These are phyloP conservation scores for Effrenium voratum DNA, from an alignment of 73 alveolate genomes.

Conservation along the genomic window DNA sequence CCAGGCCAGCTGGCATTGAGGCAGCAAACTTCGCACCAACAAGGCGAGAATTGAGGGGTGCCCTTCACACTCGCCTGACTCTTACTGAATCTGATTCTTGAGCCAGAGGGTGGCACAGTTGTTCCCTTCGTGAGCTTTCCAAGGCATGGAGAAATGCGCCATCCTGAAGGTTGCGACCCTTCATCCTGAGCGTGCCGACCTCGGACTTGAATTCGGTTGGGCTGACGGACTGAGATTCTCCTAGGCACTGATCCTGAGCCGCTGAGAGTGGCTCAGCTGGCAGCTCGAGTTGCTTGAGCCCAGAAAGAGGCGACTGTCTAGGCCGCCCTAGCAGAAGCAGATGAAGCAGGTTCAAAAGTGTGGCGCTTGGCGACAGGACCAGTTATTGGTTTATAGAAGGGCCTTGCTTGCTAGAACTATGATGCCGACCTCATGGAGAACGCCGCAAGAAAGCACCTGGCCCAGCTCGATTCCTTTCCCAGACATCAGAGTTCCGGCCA, in stretches of 20 bases:
- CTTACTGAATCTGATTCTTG: background rate
- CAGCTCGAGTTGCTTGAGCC: background rate
- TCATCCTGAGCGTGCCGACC: conserved; percentile 38
- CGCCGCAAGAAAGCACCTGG: background rate
- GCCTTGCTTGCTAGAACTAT: conserved; percentile 35
- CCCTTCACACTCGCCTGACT: conserved; percentile 49
- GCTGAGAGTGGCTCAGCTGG: conserved; percentile 46
- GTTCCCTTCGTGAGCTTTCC: background rate
- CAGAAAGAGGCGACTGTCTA: background rate
- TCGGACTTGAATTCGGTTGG: background rate
- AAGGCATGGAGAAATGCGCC: conserved; percentile 92
- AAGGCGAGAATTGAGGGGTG: conserved; percentile 66
- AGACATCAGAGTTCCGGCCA: no score
- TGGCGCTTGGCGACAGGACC: background rate
- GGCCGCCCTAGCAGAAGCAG: conserved; percentile 73
- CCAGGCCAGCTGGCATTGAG: conserved; percentile 85
- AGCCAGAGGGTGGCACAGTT: background rate
- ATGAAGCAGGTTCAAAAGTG: conserved; percentile 60
- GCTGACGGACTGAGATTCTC: background rate
- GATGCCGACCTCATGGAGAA: conserved; percentile 53
- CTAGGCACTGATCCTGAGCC: conserved; percentile 88
- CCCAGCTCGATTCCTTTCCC: no score
- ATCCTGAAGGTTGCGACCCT: conserved; percentile 41
- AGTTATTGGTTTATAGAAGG: background rate
- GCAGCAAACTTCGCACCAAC: conserved; percentile 63